Percentiles rank a stretch among this genome's conserved stretches.
Evolutionary conservation across 1,284 basidiomycete genomes (phyloP).

Genomic region (Athelia sp.): DNA sequence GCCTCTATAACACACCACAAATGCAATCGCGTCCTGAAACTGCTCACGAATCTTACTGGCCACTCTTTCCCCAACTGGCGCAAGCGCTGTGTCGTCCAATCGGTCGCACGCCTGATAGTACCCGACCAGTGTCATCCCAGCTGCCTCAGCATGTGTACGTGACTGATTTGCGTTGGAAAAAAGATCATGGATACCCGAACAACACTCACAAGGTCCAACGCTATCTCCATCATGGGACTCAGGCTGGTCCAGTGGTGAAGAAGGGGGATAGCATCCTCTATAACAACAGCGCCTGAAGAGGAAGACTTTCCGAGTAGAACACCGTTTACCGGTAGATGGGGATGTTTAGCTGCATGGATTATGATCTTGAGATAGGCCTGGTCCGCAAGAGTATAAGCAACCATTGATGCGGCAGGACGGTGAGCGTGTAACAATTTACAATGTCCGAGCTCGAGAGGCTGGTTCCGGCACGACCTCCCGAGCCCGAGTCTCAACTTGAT

Average conservation of each 20-base stretch:
- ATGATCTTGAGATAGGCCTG: constrained; percentile 63
- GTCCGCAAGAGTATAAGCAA: constrained; percentile 40
- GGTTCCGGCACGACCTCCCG: too few relatives aligned
- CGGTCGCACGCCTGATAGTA: constrained; percentile 71
- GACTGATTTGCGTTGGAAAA: constrained; percentile 33
- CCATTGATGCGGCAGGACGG: background rate
- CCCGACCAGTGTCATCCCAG: constrained; percentile 50
- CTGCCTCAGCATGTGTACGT: constrained; percentile 45
- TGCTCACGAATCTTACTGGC: constrained; percentile 43
- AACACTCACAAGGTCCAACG: constrained; percentile 59
- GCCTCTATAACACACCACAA: constrained; percentile 45
- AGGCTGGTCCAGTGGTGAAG: constrained; percentile 77
- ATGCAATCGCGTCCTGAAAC: constrained; percentile 55
- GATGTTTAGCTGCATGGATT: constrained; percentile 70
- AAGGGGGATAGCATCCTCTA: constrained; percentile 65
- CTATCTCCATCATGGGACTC: constrained; percentile 77
- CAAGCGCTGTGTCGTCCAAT: constrained; percentile 50
- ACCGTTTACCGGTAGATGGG: constrained; percentile 64
- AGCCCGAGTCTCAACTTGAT: too few relatives aligned
- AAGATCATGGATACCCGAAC: constrained; percentile 1
- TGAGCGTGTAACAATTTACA: too few relatives aligned
- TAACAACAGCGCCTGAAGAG: constrained; percentile 30
- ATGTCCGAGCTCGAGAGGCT: too few relatives aligned
- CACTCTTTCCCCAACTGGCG: constrained; percentile 61
- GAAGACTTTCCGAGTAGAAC: constrained; percentile 51